phyloP scores from a whole-genome alignment of 192 early-diverging fungal genomes.

The Linnemannia schmuckeri region DNA sequence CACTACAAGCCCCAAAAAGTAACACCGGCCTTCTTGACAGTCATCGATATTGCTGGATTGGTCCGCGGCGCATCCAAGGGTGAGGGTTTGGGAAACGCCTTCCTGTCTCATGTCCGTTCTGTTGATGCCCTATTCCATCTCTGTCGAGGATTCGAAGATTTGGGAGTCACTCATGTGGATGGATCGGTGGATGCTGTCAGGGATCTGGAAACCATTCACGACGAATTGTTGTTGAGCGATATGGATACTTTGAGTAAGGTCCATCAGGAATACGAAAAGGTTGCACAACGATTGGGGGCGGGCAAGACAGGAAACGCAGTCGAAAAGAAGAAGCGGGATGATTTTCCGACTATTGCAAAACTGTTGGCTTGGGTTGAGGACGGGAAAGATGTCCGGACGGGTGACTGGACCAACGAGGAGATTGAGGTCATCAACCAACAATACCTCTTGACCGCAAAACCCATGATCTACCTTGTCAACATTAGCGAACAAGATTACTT shows the following conservation, averaged over 20 bases:
- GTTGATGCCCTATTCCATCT: conserved; percentile 73
- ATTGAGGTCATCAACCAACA: conserved; percentile 79
- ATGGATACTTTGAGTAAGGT: conserved; percentile 52
- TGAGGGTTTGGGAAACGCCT: conserved; percentile 81
- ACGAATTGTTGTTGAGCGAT: conserved; percentile 83
- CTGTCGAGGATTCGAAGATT: conserved; percentile 81
- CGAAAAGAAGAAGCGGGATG: conserved; percentile 53
- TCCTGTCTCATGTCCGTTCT: conserved; percentile 80
- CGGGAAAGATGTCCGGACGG: conserved; percentile 77
- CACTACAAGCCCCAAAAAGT: conserved; percentile 70
- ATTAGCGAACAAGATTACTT: conserved; percentile 77
- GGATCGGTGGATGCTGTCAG: conserved; percentile 78
- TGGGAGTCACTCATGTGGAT: conserved; percentile 73
- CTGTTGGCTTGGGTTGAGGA: conserved; percentile 59
- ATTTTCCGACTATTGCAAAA: conserved; percentile 48
- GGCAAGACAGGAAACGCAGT: conserved; percentile 25
- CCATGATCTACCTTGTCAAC: conserved; percentile 81
- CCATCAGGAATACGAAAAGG: conserved; percentile 64
- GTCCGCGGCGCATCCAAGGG: conserved; percentile 73
- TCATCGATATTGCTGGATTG: conserved; percentile 89
- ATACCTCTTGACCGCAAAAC: conserved; percentile 84
- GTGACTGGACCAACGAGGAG: conserved; percentile 74
- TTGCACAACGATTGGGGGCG: conserved; percentile 56
- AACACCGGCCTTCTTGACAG: conserved; percentile 74
- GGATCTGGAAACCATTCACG: conserved; percentile 84